Evolutionary conservation across 2,329 filamentous ascomycete species (phyloP).

Genomic region (Didymella pinodella): DNA sequence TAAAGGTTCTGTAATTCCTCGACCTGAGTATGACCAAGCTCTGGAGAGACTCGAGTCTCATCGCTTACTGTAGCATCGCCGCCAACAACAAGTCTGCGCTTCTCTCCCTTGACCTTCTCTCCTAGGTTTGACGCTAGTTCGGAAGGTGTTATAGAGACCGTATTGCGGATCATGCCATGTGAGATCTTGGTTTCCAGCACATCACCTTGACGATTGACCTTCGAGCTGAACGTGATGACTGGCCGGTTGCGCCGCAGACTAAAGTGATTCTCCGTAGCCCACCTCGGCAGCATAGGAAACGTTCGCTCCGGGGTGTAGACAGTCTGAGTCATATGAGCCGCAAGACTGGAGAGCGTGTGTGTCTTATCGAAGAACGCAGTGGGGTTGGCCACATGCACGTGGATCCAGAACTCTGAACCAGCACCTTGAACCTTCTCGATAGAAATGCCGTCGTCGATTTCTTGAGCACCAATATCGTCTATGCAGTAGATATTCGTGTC

Average conservation of each 20-base stretch:
- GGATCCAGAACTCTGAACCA: slow-evolving; percentile 71
- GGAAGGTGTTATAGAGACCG: slow-evolving; percentile 61
- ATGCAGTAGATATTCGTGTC: slow-evolving; percentile 74
- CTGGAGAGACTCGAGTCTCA: slow-evolving; percentile 15
- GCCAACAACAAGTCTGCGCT: slow-evolving; percentile 37
- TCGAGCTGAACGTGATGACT: slow-evolving; percentile 67
- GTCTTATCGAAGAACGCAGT: slow-evolving; percentile 71
- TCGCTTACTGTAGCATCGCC: slow-evolving; percentile 23
- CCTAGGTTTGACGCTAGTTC: slow-evolving; percentile 43
- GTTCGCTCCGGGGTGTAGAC: slow-evolving; percentile 65
- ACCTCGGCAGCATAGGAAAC: slow-evolving; percentile 65
- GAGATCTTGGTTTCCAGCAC: slow-evolving; percentile 63
- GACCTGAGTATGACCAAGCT: slow-evolving; percentile 34
- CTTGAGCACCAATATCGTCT: slow-evolving; percentile 69
- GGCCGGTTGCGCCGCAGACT: slow-evolving; percentile 63
- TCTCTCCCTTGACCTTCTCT: slow-evolving; percentile 42
- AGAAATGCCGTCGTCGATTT: slow-evolving; percentile 83
- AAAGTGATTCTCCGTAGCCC: slow-evolving; percentile 60
- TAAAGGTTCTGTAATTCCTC: slow-evolving; percentile 49
- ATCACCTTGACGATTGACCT: slow-evolving; percentile 60
- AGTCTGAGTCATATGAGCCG: slow-evolving; percentile 65
- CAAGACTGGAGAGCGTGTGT: slow-evolving; percentile 66
- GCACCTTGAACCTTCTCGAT: slow-evolving; percentile 65
- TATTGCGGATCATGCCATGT: slow-evolving; percentile 63
- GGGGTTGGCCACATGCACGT: slow-evolving; percentile 80